Conservation (phyloP, 176 grass and related monocot species). For the Echinochloa phyllopogon region DNA sequence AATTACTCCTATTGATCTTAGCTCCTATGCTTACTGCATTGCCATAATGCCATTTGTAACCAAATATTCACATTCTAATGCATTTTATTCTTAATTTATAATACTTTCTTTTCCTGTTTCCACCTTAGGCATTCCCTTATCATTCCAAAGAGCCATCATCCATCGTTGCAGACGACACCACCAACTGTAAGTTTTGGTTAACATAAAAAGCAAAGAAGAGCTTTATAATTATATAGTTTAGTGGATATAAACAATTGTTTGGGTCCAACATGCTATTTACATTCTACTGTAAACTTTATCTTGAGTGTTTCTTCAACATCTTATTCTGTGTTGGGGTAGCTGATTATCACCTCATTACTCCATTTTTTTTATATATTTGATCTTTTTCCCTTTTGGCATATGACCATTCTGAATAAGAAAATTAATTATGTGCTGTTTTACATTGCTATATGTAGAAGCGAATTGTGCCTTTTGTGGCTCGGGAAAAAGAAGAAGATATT, state of each 20-base stretch:
- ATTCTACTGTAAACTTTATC: background rate
- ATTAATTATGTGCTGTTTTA: background rate
- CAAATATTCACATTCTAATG: background rate
- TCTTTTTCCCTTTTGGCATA: background rate
- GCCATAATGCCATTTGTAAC: background rate
- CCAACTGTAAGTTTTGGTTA: constrained; percentile 61
- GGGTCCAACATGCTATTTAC: background rate
- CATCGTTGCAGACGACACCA: constrained; percentile 70
- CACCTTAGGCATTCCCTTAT: constrained; percentile 69
- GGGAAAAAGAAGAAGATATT: background rate
- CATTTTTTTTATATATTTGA: background rate
- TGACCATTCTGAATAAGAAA: background rate
- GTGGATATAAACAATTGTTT: background rate
- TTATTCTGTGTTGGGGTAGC: background rate
- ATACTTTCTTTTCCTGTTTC: constrained; percentile 8
- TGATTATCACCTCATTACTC: background rate
- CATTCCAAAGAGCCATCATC: constrained; percentile 85
- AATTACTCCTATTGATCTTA: constrained; percentile 13
- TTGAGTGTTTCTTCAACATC: background rate
- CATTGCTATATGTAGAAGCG: background rate
- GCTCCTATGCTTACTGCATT: background rate
- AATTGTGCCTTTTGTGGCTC: background rate
- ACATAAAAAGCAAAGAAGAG: background rate
- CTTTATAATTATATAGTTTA: constrained; percentile 13
- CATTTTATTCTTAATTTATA: constrained; percentile 13